Conservation (phyloP, 1,284 basidiomycete species). For the Marasmius fiardii region DNA sequence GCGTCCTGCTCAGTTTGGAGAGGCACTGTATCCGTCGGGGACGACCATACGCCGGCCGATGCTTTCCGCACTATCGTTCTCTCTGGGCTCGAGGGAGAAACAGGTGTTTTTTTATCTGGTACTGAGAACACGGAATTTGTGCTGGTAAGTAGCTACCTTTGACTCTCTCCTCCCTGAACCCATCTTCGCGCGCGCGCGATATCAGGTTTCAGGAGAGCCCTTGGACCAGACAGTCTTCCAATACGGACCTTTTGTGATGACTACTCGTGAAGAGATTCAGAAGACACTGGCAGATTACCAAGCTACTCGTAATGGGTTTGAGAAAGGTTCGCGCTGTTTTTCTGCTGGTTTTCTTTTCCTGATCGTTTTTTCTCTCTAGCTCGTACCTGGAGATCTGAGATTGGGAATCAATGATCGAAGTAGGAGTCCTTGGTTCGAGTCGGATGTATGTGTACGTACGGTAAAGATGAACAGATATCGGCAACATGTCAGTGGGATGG, state of each 20-base stretch:
- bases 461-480: no score
- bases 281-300: constrained; percentile 84
- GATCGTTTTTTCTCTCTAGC: constrained; percentile 37
- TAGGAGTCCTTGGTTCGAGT: no score
- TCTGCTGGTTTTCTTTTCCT: no score
- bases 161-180: constrained; percentile 4
- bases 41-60: constrained; percentile 45
- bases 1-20: constrained; percentile 72
- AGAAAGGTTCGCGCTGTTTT: constrained; percentile 39
- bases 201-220: constrained; percentile 80
- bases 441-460: no score
- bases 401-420: constrained; percentile 45
- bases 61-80: constrained; percentile 79
- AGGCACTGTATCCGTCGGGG: constrained; percentile 60
- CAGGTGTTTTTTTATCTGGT: constrained; percentile 61
- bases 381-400: constrained; percentile 83
- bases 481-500: no score
- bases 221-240: constrained; percentile 87
- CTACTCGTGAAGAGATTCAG: constrained; percentile 74
- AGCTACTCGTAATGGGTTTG: constrained; percentile 82
- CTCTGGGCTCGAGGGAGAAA: constrained; percentile 51
- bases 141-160: constrained; percentile 43
- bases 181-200: constrained; percentile 2
- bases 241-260: constrained; percentile 89
- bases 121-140: constrained; percentile 65